Evolutionary conservation across 495 filamentous ascomycete species (phyloP), one percentile per base, ranked within the genome.

Genomic region (Cercophora newfieldiana): DNA sequence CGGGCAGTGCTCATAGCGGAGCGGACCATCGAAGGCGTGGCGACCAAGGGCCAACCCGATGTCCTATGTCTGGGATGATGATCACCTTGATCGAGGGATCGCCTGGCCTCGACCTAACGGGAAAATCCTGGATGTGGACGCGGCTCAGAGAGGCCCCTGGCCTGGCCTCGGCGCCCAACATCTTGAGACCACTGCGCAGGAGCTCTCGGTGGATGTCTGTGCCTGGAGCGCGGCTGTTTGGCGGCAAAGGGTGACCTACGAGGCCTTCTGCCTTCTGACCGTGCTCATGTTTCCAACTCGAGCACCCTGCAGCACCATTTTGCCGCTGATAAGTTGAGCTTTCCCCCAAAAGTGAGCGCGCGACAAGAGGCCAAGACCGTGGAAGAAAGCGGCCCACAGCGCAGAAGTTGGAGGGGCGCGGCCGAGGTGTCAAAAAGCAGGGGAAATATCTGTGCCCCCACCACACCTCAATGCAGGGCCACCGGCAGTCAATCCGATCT

Each of bases 401-500:
- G n/a, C 2, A 53, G 25, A 24, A 53, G 25, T 24, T 53, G 21
- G 50, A 53, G 50, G 50, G 50, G 50, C 37, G 18, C 26, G 12
- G 51, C 51, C 14, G 25, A 50, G 44, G 60, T 26, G 44, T 31
- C 28, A 53, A 60, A 66, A 61, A 19, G 26, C 19, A 25, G 63
- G 4, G 30, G 25, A 48, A 57, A 66, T n/a, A 44, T 47, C 22
- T n/a, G 31, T n/a, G 28, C n/a, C 37, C 65, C 59, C 59, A 60
- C 65, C 65, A 67, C 65, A 63, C 59, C 10, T 59, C 47, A 49
- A 57, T 58, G 51, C 59, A 58, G 26, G 63, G 54, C 22, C 19
- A 24, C 28, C 37, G 33, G 37, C 37, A 44, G 37, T 44, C 37
- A 44, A 2, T 44, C 37, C 47, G 29, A 55, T 63, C 65, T 53